Percentiles rank a stretch among this genome's conserved stretches.
These are phyloP conservation scores for Xylariaceae sp. DNA, from an alignment of 2,329 filamentous ascomycete species.

Conservation along the genomic window DNA sequence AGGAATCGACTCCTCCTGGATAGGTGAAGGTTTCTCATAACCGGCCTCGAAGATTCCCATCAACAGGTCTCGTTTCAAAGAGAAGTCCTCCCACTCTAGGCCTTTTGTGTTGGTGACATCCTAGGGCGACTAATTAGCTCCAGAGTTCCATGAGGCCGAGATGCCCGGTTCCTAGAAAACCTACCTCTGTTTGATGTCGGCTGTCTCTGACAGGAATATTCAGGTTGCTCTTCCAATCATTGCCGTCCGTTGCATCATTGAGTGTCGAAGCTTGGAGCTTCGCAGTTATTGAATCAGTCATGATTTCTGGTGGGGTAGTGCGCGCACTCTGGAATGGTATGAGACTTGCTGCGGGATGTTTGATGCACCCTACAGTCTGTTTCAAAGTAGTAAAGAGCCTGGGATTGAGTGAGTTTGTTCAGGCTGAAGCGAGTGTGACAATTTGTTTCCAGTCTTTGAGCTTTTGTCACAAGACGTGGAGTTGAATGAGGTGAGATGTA, in stretches of 20 bases:
- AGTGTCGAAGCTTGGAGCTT: conserved; percentile 36
- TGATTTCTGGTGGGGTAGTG: too few relatives aligned
- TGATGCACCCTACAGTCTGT: too few relatives aligned
- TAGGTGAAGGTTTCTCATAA: conserved; percentile 97
- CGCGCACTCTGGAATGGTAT: too few relatives aligned
- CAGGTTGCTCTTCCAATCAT: conserved; percentile 71
- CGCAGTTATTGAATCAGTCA: conserved; percentile 31
- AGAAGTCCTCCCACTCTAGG: conserved; percentile 95
- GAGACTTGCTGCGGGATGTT: too few relatives aligned
- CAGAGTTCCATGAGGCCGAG: neutral
- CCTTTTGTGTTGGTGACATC: conserved; percentile 99
- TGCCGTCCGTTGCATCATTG: conserved; percentile 48
- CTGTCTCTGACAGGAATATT: conserved; percentile 71
- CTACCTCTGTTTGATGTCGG: conserved; percentile 76
- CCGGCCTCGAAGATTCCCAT: conserved; percentile 99
- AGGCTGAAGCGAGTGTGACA: too few relatives aligned
- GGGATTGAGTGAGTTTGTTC: too few relatives aligned
- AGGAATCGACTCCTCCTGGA: conserved; percentile 98
- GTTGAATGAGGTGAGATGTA: too few relatives aligned
- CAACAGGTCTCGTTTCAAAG: conserved; percentile 87
- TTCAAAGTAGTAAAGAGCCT: too few relatives aligned
- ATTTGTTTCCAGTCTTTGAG: too few relatives aligned
- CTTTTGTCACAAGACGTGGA: too few relatives aligned
- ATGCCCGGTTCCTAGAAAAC: neutral
- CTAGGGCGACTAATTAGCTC: conserved; percentile 40